phyloP scores from a whole-genome alignment of 371 early-diverging fungal genomes.

The Syncephalastrum racemosum region DNA sequence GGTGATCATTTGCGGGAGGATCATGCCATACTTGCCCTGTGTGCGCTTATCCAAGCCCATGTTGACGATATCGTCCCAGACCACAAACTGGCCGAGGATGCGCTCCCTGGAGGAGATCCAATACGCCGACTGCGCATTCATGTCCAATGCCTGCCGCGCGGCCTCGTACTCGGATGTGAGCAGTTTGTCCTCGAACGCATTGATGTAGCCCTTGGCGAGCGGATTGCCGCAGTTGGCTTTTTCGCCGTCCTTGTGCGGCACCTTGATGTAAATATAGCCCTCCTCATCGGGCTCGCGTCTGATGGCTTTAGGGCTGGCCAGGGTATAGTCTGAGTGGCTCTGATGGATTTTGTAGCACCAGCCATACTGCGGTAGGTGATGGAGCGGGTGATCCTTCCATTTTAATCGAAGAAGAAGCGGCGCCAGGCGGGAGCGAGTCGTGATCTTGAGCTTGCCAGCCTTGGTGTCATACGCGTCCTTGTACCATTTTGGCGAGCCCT shows the following conservation, averaged over 20 bases:
- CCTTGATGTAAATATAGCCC: conserved; percentile 59
- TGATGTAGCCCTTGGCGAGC: conserved; percentile 77
- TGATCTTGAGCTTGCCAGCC: conserved; percentile 55
- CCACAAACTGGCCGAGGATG: conserved; percentile 83
- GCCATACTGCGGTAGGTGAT: conserved; percentile 62
- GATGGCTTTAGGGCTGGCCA: conserved; percentile 19
- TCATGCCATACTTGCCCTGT: conserved; percentile 68
- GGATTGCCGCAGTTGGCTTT: conserved; percentile 84
- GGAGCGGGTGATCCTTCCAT: conserved; percentile 86
- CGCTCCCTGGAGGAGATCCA: conserved; percentile 92
- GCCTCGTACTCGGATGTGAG: conserved; percentile 68
- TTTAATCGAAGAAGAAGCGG: conserved; percentile 83
- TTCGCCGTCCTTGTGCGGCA: conserved; percentile 92
- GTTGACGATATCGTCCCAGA: conserved; percentile 61
- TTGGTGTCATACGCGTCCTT: conserved; percentile 72
- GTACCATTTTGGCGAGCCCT: conserved; percentile 88
- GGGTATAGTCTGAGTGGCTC: conserved; percentile 7
- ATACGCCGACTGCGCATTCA: conserved; percentile 85
- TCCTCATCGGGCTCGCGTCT: conserved; percentile 23
- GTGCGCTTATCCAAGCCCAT: conserved; percentile 36
- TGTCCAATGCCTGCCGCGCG: conserved; percentile 80
- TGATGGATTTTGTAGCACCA: conserved; percentile 79
- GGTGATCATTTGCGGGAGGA: conserved; percentile 86
- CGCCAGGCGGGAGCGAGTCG: conserved; percentile 72
- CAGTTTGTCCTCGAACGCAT: conserved; percentile 76